Evolutionary conservation across 2,329 filamentous ascomycete species (phyloP), one percentile per base, ranked within the genome.

Genomic region (Zasmidium citrigriseum): DNA sequence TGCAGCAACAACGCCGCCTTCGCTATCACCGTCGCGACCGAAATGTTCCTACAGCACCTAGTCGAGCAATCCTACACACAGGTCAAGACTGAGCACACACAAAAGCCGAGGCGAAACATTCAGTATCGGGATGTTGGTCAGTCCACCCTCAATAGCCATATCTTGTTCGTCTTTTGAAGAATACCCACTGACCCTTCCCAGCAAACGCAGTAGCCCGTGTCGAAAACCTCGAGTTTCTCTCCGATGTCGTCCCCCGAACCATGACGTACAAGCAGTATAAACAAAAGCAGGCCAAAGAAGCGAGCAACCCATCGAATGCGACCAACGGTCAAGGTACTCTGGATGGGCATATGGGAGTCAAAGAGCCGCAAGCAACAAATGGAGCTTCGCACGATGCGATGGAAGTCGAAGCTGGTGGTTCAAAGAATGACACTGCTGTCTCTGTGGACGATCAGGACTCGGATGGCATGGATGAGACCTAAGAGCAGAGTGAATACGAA

Each of bases 1-100:
- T 96, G 91, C 75, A 96, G 93, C 48, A 96, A 93, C 75, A 96
- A 96, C 71, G 93, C 93, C 54, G 90, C 93, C 20, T 98, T 98
- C 74, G 87, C 93, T 57, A 96, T 98, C 69, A 93, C 93, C 1
- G 83, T 96, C 60, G 95, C 95, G 21, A 93, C 95, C 2, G 95
- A 99, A 77, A 88, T 96, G 83, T 98, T 99, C 78, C 88, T 99
- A 66, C 91, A 96, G 74, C 89, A 98, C 74, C 84, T 99, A 23
- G 87, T 93, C 20, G 84, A 89, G 62, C 90, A 96, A 73, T 88
- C 89, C 23, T 88, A 96, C 73, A 93, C 90, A 69, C 90, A 96
- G 69, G 89, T 93, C 68, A 96, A 95, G 72, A 84, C 92, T 1
- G 95, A 98, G 76, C 60, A 64, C 27, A 55, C 60, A 0, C 86